These are phyloP conservation scores for Notholithocarpus densiflorus DNA, from an alignment of 306 rosid genomes.

Conservation along the genomic window DNA sequence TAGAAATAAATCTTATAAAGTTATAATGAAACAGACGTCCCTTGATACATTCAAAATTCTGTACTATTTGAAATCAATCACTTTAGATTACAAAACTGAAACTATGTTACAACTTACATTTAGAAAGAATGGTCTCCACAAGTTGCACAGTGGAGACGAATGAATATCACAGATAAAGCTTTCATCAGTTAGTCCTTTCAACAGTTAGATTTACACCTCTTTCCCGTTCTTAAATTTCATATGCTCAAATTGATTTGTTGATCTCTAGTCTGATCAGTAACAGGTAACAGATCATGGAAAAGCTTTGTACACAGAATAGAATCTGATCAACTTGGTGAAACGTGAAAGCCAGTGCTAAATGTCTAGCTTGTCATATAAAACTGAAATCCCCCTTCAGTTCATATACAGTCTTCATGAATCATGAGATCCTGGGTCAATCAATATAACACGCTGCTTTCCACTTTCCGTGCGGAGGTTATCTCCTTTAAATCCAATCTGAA, in stretches of 20 bases:
- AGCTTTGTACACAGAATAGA: conserved; percentile 27
- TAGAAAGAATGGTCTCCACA: conserved; percentile 17
- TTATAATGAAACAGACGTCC: neutral
- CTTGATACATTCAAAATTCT: conserved; percentile 31
- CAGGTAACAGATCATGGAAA: conserved; percentile 35
- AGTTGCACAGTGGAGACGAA: conserved; percentile 15
- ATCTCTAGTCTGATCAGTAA: conserved; percentile 41
- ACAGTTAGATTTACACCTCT: conserved; percentile 34
- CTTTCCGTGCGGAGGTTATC: conserved; percentile 89
- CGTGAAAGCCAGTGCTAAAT: conserved; percentile 25
- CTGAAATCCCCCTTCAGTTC: conserved; percentile 6
- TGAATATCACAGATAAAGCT: conserved; percentile 27
- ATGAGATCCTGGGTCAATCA: conserved; percentile 62
- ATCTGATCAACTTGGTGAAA: conserved; percentile 27
- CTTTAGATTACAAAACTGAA: conserved; percentile 28
- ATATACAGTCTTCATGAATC: conserved; percentile 33
- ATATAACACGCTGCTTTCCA: conserved; percentile 79
- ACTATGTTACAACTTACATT: conserved; percentile 39
- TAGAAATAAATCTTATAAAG: neutral
- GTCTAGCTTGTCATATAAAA: conserved; percentile 17
- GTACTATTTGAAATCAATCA: conserved; percentile 15
- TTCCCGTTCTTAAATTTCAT: conserved; percentile 38
- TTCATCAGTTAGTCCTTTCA: conserved; percentile 27
- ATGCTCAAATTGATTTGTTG: conserved; percentile 35
- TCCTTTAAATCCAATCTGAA: conserved; percentile 72